These are phyloP conservation scores for Pyrus betulifolia DNA, from an alignment of 306 rosid genomes.

Conservation along the genomic window DNA sequence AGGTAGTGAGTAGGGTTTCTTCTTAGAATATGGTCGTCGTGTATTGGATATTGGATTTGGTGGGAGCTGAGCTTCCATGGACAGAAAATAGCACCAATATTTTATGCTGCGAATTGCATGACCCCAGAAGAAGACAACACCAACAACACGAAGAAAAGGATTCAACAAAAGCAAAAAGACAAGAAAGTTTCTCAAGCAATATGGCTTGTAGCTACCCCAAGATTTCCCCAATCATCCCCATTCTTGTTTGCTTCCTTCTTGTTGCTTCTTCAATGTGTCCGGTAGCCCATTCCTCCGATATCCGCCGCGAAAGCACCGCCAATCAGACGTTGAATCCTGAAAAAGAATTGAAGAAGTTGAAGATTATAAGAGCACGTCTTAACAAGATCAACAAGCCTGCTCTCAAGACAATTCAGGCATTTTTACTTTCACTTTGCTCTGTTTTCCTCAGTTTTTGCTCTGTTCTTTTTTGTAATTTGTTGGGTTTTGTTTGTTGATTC, in stretches of 20 bases:
- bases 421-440: background rate
- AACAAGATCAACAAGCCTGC: slow-evolving; percentile 70
- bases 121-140: slow-evolving; percentile 37
- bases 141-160: slow-evolving; percentile 29
- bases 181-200: slow-evolving; percentile 22
- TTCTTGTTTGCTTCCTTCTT: slow-evolving; percentile 50
- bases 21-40: slow-evolving; percentile 22
- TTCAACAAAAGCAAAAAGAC: slow-evolving; percentile 33
- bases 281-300: slow-evolving; percentile 34
- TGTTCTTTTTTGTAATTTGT: background rate
- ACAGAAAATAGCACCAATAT: slow-evolving; percentile 27
- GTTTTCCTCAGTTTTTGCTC: slow-evolving; percentile 8
- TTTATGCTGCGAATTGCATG: slow-evolving; percentile 23
- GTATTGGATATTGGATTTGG: slow-evolving; percentile 29
- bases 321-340: slow-evolving; percentile 55
- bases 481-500: background rate
- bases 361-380: slow-evolving; percentile 47
- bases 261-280: slow-evolving; percentile 41
- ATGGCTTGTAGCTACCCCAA: slow-evolving; percentile 66
- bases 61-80: slow-evolving; percentile 32
- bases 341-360: slow-evolving; percentile 46
- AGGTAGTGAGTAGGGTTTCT: slow-evolving; percentile 28
- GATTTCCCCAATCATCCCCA: slow-evolving; percentile 36
- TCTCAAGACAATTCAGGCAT: slow-evolving; percentile 74
- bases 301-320: slow-evolving; percentile 15